phyloP scores from a whole-genome alignment of 371 early-diverging fungal genomes.

The Polyrhizophydium stewartii region DNA sequence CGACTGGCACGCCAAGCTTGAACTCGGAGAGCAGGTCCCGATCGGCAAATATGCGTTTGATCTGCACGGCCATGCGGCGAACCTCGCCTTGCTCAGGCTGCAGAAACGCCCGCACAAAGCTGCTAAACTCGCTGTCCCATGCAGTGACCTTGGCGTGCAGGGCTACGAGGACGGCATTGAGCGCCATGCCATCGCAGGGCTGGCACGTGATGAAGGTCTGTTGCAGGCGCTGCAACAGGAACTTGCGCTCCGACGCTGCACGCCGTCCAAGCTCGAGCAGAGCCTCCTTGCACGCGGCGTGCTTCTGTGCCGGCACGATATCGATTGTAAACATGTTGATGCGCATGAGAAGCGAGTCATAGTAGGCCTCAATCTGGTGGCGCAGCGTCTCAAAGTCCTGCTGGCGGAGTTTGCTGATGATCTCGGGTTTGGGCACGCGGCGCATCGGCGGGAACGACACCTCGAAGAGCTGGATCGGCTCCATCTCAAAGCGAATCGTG shows the following conservation, averaged over 20 bases:
- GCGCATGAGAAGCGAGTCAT: conserved; percentile 59
- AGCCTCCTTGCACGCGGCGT: conserved; percentile 21
- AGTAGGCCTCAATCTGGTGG: conserved; percentile 56
- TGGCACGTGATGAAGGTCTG: conserved; percentile 70
- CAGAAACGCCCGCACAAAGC: conserved; percentile 68
- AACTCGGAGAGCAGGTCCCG: neutral
- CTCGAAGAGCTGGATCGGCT: conserved; percentile 70
- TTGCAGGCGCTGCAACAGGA: conserved; percentile 72
- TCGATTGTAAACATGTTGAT: conserved; percentile 34
- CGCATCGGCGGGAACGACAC: conserved; percentile 76
- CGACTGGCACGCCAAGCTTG: neutral
- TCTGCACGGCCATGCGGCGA: conserved; percentile 55
- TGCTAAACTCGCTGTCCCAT: conserved; percentile 80
- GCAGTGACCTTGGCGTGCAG: conserved; percentile 70
- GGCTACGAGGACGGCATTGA: conserved; percentile 68
- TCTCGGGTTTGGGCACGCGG: conserved; percentile 54
- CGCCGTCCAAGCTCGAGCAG: conserved; percentile 25
- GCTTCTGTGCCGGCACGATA: conserved; percentile 21
- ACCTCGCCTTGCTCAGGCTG: conserved; percentile 67
- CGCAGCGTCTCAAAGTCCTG: conserved; percentile 58
- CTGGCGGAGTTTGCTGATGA: conserved; percentile 51
- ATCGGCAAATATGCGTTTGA: conserved; percentile 53
- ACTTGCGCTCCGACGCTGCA: conserved; percentile 62
- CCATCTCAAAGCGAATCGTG: conserved; percentile 71
- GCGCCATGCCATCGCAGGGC: conserved; percentile 70